phyloP scores from a whole-genome alignment of 148 eudicot genomes.

The Limonium bicolor region DNA sequence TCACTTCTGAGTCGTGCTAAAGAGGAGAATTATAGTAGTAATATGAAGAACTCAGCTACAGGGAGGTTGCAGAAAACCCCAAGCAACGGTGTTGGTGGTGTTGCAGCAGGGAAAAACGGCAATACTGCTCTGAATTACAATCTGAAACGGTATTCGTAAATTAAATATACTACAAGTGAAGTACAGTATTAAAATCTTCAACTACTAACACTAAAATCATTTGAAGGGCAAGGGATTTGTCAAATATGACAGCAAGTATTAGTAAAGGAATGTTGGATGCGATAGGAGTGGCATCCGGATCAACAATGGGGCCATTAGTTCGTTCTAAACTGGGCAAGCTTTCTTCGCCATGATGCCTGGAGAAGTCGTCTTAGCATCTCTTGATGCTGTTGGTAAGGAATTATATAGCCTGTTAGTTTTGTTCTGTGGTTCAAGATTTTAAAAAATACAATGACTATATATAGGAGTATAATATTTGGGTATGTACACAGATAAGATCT shows the following conservation, averaged over 20 bases:
- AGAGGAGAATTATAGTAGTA: constrained; percentile 14
- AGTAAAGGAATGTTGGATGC: constrained; percentile 75
- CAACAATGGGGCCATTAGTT: constrained; percentile 65
- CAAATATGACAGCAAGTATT: constrained; percentile 68
- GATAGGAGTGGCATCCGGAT: constrained; percentile 63
- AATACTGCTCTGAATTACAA: constrained; percentile 41
- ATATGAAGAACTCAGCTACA: constrained; percentile 2
- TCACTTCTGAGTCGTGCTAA: constrained; percentile 21
- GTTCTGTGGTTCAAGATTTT: neutral
- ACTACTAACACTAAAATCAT: neutral
- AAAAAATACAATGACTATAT: neutral
- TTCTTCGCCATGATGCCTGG: constrained; percentile 80
- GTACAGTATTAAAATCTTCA: neutral
- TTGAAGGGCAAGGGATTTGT: constrained; percentile 46
- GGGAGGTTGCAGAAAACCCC: too few relatives aligned
- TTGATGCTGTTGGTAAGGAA: constrained; percentile 78
- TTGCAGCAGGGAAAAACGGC: constrained; percentile 23
- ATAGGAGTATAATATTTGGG: neutral
- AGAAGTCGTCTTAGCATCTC: constrained; percentile 76
- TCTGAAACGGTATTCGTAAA: constrained; percentile 55
- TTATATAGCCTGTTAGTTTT: neutral
- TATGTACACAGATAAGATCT: constrained; percentile 43
- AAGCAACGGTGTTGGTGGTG: constrained; percentile 12
- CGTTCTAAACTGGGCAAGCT: constrained; percentile 59
- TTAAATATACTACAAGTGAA: too few relatives aligned